phyloP scores from a whole-genome alignment of 1,284 basidiomycete species.

The Marasmius fiardii region DNA sequence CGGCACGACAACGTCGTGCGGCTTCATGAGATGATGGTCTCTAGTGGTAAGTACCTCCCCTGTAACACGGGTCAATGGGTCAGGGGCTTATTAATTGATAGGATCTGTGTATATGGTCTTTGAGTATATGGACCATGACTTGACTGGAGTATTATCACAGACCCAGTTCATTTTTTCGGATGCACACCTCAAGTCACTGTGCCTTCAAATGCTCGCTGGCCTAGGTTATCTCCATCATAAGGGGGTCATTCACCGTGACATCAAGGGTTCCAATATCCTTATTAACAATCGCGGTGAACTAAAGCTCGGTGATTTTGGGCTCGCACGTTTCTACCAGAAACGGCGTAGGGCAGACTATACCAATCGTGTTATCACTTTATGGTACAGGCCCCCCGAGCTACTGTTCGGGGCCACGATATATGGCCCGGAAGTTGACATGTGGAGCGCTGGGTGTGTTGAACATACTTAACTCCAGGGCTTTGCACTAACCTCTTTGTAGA shows the following conservation, averaged over 20 bases:
- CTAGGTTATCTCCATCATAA: constrained; percentile 94
- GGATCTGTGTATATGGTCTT: constrained; percentile 99
- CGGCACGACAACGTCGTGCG: constrained; percentile 88
- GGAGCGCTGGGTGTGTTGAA: constrained; percentile 89
- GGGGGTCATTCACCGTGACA: constrained; percentile 95
- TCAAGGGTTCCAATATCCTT: constrained; percentile 99
- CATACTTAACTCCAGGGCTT: neutral
- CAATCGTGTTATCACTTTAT: constrained; percentile 97
- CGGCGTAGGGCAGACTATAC: constrained; percentile 91
- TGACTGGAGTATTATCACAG: constrained; percentile 94
- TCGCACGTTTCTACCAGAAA: constrained; percentile 97
- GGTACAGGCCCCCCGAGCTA: constrained; percentile 98
- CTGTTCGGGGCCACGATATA: constrained; percentile 96
- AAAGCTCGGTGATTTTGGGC: constrained; percentile 96
- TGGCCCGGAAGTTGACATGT: constrained; percentile 99
- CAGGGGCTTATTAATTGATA: constrained; percentile 32
- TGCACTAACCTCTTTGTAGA: constrained; percentile 36
- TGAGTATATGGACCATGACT: constrained; percentile 99
- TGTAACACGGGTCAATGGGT: neutral
- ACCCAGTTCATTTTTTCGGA: constrained; percentile 81
- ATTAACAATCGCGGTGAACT: constrained; percentile 90
- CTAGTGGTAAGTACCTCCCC: constrained; percentile 66
- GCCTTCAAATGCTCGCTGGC: constrained; percentile 91
- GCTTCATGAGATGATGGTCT: constrained; percentile 98
- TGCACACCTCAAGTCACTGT: constrained; percentile 93